Evolutionary conservation across 495 filamentous ascomycete species (phyloP).

Genomic region (Neurospora sp.): DNA sequence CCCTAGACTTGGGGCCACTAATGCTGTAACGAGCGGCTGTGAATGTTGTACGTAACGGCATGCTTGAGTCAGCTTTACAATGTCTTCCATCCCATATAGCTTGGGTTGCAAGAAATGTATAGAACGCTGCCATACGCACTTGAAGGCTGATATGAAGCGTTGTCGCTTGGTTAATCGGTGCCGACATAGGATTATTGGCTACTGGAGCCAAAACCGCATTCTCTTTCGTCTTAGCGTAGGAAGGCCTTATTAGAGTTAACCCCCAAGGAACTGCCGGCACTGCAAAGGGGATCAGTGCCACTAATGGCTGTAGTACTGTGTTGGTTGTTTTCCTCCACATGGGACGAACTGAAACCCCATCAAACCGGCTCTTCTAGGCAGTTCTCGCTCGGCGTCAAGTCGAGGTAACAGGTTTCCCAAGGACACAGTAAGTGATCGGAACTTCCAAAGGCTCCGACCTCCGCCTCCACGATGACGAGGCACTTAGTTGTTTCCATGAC

Average conservation of each 20-base stretch:
- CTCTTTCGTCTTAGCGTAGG: neutral
- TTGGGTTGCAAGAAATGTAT: neutral
- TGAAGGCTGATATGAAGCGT: neutral
- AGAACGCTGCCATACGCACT: neutral
- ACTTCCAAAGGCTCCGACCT: neutral
- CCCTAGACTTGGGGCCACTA: neutral
- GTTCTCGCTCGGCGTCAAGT: neutral
- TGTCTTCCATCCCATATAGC: neutral
- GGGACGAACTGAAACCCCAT: neutral
- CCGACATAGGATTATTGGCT: neutral
- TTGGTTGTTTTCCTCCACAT: neutral
- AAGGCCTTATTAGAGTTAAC: neutral
- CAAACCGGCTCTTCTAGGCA: neutral
- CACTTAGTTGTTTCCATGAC: neutral
- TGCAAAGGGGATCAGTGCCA: neutral
- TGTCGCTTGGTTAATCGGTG: neutral
- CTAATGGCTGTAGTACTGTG: neutral
- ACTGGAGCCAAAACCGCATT: neutral
- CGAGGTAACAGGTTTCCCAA: neutral
- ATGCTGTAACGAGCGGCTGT: neutral
- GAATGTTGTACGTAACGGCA: neutral
- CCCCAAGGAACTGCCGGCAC: neutral
- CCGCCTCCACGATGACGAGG: neutral
- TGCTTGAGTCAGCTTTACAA: neutral
- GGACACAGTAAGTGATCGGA: neutral